phyloP scores from a whole-genome alignment of 495 filamentous ascomycete species.

The Cryomyces minteri region DNA sequence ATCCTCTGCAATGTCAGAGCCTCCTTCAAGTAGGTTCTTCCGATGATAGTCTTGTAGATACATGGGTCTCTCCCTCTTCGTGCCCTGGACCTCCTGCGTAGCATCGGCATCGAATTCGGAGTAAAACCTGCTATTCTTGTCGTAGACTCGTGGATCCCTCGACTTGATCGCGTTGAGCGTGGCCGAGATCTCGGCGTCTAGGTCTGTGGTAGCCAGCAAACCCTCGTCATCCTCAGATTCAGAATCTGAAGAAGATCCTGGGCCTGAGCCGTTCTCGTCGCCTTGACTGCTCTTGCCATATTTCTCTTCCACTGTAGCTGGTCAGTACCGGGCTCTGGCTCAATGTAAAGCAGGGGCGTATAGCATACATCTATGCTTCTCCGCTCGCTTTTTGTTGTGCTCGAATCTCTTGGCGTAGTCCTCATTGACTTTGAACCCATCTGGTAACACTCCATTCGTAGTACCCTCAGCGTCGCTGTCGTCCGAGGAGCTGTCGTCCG shows the following conservation, averaged over 20 bases:
- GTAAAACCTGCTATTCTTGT: constrained; percentile 62
- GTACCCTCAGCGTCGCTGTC: constrained; percentile 1
- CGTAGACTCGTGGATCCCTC: constrained; percentile 83
- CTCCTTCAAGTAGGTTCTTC: constrained; percentile 54
- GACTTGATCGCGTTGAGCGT: constrained; percentile 70
- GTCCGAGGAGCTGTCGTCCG: background rate
- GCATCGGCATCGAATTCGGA: constrained; percentile 32
- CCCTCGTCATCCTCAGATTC: constrained; percentile 86
- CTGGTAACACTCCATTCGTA: constrained; percentile 12
- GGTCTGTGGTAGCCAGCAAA: constrained; percentile 55
- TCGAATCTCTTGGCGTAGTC: constrained; percentile 83
- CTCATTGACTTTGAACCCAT: constrained; percentile 61
- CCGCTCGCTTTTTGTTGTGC: constrained; percentile 90
- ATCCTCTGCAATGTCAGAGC: constrained; percentile 38
- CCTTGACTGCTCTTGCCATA: constrained; percentile 36
- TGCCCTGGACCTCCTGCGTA: constrained; percentile 14
- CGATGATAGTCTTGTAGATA: constrained; percentile 81
- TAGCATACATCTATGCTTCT: constrained; percentile 55
- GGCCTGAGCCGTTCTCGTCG: constrained; percentile 20
- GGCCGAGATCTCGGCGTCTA: constrained; percentile 73
- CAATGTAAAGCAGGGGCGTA: background rate
- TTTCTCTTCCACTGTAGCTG: constrained; percentile 60
- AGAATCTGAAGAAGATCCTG: constrained; percentile 35
- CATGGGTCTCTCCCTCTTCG: constrained; percentile 66
- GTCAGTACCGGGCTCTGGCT: background rate